These are phyloP conservation scores for Apiospora hydei DNA, from an alignment of 2,329 filamentous ascomycete genomes.

Conservation along the genomic window DNA sequence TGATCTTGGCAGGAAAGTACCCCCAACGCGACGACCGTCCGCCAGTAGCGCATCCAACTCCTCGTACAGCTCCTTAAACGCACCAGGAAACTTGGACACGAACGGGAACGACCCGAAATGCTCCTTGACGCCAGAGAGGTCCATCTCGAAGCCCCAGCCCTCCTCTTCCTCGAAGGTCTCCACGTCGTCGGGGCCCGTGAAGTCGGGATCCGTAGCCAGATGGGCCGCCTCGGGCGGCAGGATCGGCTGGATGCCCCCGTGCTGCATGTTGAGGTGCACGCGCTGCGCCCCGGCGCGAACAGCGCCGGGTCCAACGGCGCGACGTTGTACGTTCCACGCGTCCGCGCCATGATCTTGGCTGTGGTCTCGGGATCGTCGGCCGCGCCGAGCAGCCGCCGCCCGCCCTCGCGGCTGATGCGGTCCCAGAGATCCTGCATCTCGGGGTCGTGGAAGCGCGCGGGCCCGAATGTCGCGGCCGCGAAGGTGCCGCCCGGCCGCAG, in stretches of 20 bases:
- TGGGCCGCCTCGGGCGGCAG: slow-evolving; percentile 16
- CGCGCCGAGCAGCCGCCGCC: background rate
- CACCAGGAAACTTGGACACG: background rate
- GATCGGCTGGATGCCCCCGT: background rate
- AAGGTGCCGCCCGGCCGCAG: slow-evolving; percentile 32
- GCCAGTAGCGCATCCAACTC: background rate
- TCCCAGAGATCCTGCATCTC: slow-evolving; percentile 25
- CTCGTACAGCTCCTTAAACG: background rate
- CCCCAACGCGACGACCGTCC: background rate
- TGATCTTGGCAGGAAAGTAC: slow-evolving; percentile 10
- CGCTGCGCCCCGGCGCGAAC: slow-evolving; percentile 66
- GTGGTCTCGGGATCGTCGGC: slow-evolving; percentile 54
- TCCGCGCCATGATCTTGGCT: slow-evolving; percentile 68
- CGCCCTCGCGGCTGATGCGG: slow-evolving; percentile 3
- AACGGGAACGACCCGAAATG: slow-evolving; percentile 23
- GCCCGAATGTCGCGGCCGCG: slow-evolving; percentile 29
- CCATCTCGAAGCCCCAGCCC: slow-evolving; percentile 21
- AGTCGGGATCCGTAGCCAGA: slow-evolving; percentile 13
- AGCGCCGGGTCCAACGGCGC: slow-evolving; percentile 64
- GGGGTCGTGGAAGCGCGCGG: slow-evolving; percentile 24
- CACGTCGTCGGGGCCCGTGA: slow-evolving; percentile 22
- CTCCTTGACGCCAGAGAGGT: slow-evolving; percentile 20
- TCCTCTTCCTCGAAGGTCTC: slow-evolving; percentile 23
- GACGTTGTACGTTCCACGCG: slow-evolving; percentile 45
- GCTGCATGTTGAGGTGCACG: slow-evolving; percentile 58